phyloP scores from a whole-genome alignment of 2,329 filamentous ascomycete species.

The Stachybotrys echinatus region DNA sequence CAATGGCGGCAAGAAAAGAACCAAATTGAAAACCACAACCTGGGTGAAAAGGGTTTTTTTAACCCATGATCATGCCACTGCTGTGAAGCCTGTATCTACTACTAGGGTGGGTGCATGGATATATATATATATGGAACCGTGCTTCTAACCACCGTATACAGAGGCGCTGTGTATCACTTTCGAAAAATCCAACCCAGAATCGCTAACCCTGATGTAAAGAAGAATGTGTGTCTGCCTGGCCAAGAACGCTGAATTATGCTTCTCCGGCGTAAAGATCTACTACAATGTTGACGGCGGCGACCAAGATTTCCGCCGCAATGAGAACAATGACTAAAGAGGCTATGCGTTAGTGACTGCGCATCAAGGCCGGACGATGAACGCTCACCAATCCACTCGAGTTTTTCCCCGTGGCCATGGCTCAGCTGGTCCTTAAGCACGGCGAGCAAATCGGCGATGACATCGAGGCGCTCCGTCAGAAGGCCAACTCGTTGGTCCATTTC shows the following conservation, averaged over 20 bases:
- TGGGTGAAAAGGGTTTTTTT: no score
- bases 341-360: conserved; percentile 11
- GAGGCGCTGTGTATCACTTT: neutral
- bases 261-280: conserved; percentile 74
- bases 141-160: neutral
- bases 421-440: conserved; percentile 94
- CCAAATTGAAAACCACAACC: no score
- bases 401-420: conserved; percentile 87
- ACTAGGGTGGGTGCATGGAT: neutral
- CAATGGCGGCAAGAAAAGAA: no score
- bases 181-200: neutral
- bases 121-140: neutral
- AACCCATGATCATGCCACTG: neutral
- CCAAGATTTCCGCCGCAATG: conserved; percentile 91
- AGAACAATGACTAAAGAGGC: conserved; percentile 72
- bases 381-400: conserved; percentile 83
- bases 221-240: neutral
- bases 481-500: conserved; percentile 97
- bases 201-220: neutral
- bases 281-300: conserved; percentile 89
- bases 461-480: conserved; percentile 78
- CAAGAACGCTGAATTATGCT: conserved; percentile 2
- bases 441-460: conserved; percentile 85
- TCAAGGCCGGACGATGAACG: no score
- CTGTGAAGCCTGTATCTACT: neutral